Conservation (phyloP, 345 rosid genomes). For the Abelmoschus esculentus region DNA sequence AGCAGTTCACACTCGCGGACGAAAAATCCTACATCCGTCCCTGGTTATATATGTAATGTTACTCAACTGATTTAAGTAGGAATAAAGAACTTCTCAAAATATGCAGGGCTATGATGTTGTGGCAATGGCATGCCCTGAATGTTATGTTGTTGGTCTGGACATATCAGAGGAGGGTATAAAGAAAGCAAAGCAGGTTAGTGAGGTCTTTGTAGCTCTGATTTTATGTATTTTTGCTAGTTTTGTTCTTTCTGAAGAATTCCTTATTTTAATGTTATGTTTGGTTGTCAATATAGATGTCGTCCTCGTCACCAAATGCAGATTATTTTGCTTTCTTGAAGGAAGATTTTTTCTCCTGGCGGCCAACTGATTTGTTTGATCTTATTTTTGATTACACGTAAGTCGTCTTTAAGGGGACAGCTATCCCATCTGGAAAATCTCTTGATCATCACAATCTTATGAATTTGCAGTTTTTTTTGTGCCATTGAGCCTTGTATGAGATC, state of each 20-base stretch:
- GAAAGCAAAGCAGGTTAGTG: constrained; percentile 50
- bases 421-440: not conserved
- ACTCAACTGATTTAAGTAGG: not conserved
- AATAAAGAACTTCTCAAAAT: constrained; percentile 2
- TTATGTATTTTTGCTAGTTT: not conserved
- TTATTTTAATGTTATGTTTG: constrained; percentile 5
- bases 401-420: not conserved
- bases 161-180: constrained; percentile 51
- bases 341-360: constrained; percentile 76
- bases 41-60: not conserved
- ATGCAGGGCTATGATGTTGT: constrained; percentile 75
- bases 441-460: constrained; percentile 8
- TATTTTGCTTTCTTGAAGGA: constrained; percentile 43
- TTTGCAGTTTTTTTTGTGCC: constrained; percentile 66
- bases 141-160: constrained; percentile 65
- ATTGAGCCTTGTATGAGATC: constrained; percentile 47
- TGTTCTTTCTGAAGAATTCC: not conserved
- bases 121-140: constrained; percentile 66
- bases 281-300: constrained; percentile 43
- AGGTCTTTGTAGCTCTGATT: not conserved
- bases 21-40: too few species aligned
- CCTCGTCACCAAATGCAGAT: constrained; percentile 43
- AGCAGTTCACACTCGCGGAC: too few species aligned
- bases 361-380: constrained; percentile 58
- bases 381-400: constrained; percentile 84